Evolutionary conservation across 345 rosid genomes (phyloP).

Genomic region (Salix purpurea): DNA sequence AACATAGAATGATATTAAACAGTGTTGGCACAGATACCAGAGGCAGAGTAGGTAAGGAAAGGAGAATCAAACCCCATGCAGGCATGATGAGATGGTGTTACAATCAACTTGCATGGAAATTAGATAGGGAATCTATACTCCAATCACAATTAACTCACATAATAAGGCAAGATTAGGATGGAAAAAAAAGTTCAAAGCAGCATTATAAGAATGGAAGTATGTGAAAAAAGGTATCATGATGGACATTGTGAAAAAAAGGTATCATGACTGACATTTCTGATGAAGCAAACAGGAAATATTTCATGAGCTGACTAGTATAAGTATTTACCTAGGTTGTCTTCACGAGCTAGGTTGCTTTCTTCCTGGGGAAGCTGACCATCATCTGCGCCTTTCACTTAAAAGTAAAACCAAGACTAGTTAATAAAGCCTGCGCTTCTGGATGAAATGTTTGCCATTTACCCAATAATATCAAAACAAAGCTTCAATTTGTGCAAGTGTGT

Average conservation of each 20-base stretch:
- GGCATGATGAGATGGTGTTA: neutral
- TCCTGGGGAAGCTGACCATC: slow-evolving; percentile 12
- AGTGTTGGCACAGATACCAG: neutral
- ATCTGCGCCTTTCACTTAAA: slow-evolving; percentile 19
- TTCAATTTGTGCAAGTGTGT: neutral
- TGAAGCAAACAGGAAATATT: neutral
- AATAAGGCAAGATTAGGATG: neutral
- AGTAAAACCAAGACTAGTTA: slow-evolving; percentile 10
- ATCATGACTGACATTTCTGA: neutral
- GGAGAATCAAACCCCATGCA: neutral
- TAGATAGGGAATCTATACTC: neutral
- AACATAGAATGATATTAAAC: neutral
- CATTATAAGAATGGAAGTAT: neutral
- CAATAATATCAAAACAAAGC: neutral
- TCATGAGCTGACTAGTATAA: neutral
- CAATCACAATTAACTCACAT: neutral
- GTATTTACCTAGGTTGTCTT: slow-evolving; percentile 26
- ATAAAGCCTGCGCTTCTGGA: neutral
- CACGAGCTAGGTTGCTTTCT: slow-evolving; percentile 17
- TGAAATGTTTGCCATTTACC: neutral
- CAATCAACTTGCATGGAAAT: neutral
- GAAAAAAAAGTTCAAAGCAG: neutral
- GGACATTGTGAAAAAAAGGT: neutral
- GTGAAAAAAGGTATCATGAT: neutral
- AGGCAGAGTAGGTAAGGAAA: neutral